These are phyloP conservation scores for Psidium guajava DNA, from an alignment of 345 rosid genomes.

Conservation along the genomic window DNA sequence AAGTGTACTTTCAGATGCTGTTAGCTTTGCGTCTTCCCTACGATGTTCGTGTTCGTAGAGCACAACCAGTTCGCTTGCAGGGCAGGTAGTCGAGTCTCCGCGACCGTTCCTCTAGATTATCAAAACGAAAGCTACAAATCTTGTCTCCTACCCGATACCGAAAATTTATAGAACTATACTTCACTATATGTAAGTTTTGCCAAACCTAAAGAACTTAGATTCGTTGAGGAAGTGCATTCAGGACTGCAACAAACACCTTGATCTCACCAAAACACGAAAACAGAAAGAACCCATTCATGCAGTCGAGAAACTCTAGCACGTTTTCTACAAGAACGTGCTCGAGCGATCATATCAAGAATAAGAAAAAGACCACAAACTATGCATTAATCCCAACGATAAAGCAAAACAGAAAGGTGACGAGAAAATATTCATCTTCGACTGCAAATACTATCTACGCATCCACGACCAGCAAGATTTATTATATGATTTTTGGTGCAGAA, in stretches of 20 bases:
- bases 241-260: not conserved
- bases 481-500: not conserved
- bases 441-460: not conserved
- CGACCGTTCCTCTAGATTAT: not conserved
- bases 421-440: not conserved
- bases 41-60: not conserved
- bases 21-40: not conserved
- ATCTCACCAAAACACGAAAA: not conserved
- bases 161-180: not conserved
- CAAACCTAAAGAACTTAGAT: not conserved
- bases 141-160: not conserved
- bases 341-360: not conserved
- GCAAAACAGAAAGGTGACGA: not conserved
- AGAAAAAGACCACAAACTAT: not conserved
- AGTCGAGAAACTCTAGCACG: not conserved
- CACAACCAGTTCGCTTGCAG: too few relatives aligned
- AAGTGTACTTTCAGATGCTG: not conserved
- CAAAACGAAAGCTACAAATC: not conserved
- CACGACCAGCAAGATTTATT: not conserved
- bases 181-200: not conserved
- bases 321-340: not conserved
- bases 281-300: not conserved
- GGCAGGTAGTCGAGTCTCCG: not conserved
- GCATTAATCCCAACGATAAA: not conserved
- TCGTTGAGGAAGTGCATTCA: not conserved